Conservation (phyloP, 2,329 filamentous ascomycete species). For the Tolypocladium ovalisporum region DNA sequence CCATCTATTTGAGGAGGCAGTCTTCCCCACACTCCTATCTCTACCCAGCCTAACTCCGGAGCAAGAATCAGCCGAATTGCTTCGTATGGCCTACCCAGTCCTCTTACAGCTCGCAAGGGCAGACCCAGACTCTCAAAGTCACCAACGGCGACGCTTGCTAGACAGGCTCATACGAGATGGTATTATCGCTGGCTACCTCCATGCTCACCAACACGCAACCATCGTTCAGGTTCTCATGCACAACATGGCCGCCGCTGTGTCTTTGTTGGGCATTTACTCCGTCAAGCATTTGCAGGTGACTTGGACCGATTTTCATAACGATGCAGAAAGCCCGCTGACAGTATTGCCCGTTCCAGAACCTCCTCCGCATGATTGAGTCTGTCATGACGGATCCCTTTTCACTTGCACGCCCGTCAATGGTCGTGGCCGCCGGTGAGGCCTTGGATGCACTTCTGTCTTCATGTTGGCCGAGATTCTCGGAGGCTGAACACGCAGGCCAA, state of each 20-base stretch:
- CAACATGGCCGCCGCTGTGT: slow-evolving; percentile 37
- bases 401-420: slow-evolving; percentile 37
- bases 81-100: slow-evolving; percentile 55
- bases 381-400: slow-evolving; percentile 62
- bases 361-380: slow-evolving; percentile 55
- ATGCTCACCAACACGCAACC: slow-evolving; percentile 45
- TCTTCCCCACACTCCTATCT: slow-evolving; percentile 63
- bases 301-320: too few species aligned
- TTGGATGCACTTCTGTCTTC: slow-evolving; percentile 48
- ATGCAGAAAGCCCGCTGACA: slow-evolving; percentile 3
- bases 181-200: slow-evolving; percentile 41
- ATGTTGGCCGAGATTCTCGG: slow-evolving; percentile 57
- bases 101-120: slow-evolving; percentile 44
- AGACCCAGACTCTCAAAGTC: slow-evolving; percentile 12
- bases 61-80: slow-evolving; percentile 52
- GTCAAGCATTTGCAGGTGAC: slow-evolving; percentile 57
- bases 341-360: slow-evolving; percentile 30
- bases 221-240: slow-evolving; percentile 47
- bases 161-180: slow-evolving; percentile 45
- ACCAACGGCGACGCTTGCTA: slow-evolving; percentile 28
- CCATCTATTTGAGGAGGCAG: slow-evolving; percentile 55
- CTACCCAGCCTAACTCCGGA: slow-evolving; percentile 70
- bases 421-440: slow-evolving; percentile 40
- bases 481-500: slow-evolving; percentile 46
- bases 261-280: slow-evolving; percentile 47